phyloP scores from a whole-genome alignment of 805 yeast genomes.

The Metschnikowia kofuensis region DNA sequence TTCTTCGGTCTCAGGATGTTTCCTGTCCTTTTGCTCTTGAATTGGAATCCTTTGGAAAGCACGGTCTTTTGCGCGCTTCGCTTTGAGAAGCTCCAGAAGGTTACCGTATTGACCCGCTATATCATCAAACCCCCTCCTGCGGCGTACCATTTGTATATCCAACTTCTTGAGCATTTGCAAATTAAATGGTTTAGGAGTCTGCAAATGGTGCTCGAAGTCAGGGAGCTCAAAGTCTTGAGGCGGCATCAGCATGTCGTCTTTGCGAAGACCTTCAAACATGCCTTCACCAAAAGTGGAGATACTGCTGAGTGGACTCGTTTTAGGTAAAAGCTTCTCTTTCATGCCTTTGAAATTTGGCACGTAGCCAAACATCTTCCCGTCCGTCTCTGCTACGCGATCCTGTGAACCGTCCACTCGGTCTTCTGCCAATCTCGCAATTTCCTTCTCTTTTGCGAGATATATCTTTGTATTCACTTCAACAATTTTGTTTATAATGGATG shows the following conservation, averaged over 20 bases:
- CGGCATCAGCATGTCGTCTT: background rate
- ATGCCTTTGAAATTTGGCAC: slow-evolving; percentile 6
- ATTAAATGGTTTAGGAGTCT: slow-evolving; percentile 36
- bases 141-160: slow-evolving; percentile 33
- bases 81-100: slow-evolving; percentile 12
- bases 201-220: slow-evolving; percentile 5
- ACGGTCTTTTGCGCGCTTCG: slow-evolving; percentile 2
- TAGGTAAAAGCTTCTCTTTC: slow-evolving; percentile 8
- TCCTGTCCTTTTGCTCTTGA: background rate
- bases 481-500: slow-evolving; percentile 14
- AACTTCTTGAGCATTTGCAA: slow-evolving; percentile 30
- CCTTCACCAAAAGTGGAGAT: background rate
- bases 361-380: background rate
- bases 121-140: slow-evolving; percentile 22
- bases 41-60: background rate
- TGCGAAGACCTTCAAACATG: background rate
- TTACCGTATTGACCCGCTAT: slow-evolving; percentile 24
- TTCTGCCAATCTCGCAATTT: background rate
- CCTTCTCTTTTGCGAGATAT: slow-evolving; percentile 3
- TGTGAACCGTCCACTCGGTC: background rate
- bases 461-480: slow-evolving; percentile 13
- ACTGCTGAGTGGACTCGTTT: background rate
- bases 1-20: background rate
- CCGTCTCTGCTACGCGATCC: background rate
- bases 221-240: slow-evolving; percentile 6